phyloP scores from a whole-genome alignment of 1,284 basidiomycete species.

The Coriolopsis trogii region DNA sequence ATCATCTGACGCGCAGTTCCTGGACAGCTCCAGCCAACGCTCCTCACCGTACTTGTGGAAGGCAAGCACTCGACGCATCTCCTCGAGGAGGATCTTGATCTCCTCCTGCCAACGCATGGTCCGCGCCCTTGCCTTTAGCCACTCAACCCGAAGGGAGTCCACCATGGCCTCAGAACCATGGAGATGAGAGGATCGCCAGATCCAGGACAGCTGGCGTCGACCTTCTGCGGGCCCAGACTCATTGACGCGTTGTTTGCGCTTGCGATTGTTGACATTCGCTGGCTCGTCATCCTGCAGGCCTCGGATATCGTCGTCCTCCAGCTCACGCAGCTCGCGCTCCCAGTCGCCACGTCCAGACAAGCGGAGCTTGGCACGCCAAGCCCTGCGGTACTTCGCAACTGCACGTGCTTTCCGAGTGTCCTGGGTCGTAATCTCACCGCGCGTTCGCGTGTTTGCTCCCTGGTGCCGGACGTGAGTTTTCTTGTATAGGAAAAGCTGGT shows the following conservation, averaged over 20 bases:
- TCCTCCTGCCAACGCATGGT: slow-evolving; percentile 38
- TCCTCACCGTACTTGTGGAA: not conserved
- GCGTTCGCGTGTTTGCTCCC: slow-evolving; percentile 26
- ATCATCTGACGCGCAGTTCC: not conserved
- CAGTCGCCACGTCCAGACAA: slow-evolving; percentile 8
- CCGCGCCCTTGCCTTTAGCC: slow-evolving; percentile 16
- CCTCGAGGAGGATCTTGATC: slow-evolving; percentile 35
- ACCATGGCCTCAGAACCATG: not conserved
- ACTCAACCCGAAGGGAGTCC: slow-evolving; percentile 6
- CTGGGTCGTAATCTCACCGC: not conserved
- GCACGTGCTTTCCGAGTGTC: not conserved
- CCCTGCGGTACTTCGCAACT: slow-evolving; percentile 10
- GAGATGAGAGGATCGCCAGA: slow-evolving; percentile 2
- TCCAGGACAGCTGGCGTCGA: slow-evolving; percentile 6
- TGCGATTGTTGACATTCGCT: not conserved
- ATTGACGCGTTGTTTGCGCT: not conserved
- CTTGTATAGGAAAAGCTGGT: slow-evolving; percentile 32
- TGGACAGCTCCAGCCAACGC: not conserved
- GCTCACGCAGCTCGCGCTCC: slow-evolving; percentile 25
- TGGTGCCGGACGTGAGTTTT: slow-evolving; percentile 31
- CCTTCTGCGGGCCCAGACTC: slow-evolving; percentile 5
- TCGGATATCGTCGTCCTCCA: slow-evolving; percentile 8
- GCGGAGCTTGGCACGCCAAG: slow-evolving; percentile 5
- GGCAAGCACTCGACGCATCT: slow-evolving; percentile 30
- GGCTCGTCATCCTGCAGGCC: slow-evolving; percentile 4